Percentiles rank a stretch among this genome's conserved stretches.
These are phyloP conservation scores for Grigorovia humatica DNA, from an alignment of 805 yeast species.

Conservation along the genomic window DNA sequence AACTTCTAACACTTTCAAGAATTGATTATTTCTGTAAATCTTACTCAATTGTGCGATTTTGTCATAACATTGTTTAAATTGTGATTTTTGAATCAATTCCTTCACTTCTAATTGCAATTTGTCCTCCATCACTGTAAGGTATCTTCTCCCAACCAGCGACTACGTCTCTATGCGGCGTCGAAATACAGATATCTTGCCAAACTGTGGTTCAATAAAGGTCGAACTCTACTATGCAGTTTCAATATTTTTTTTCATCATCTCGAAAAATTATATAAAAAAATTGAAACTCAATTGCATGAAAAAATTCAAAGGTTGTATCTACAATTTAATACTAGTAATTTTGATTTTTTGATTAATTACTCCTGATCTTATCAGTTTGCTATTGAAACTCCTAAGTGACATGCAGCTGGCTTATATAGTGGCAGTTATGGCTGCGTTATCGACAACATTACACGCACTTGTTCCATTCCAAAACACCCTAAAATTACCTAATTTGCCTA, in stretches of 20 bases:
- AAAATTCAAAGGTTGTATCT: too few relatives aligned
- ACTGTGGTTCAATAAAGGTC: too few relatives aligned
- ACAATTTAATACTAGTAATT: too few relatives aligned
- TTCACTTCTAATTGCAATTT: constrained; percentile 28
- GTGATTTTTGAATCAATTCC: constrained; percentile 41
- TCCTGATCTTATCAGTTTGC: background rate
- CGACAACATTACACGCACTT: background rate
- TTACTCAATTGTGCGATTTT: constrained; percentile 35
- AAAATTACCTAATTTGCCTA: background rate
- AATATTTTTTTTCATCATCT: too few relatives aligned
- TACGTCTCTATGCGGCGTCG: too few relatives aligned
- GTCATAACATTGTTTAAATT: constrained; percentile 40
- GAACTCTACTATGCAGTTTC: too few relatives aligned
- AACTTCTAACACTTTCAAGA: constrained; percentile 32
- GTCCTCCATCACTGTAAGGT: constrained; percentile 2
- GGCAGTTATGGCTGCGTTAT: background rate
- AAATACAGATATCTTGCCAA: too few relatives aligned
- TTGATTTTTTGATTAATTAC: background rate
- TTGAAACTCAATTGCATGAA: too few relatives aligned
- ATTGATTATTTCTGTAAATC: constrained; percentile 48
- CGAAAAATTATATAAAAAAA: too few relatives aligned
- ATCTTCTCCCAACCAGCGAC: too few relatives aligned
- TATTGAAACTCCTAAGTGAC: too few relatives aligned
- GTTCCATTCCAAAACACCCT: background rate
- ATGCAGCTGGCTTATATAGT: background rate